Percentiles rank a stretch among this genome's conserved stretches.
Evolutionary conservation across 345 rosid species (phyloP).

Genomic region (Brassica rapa): DNA sequence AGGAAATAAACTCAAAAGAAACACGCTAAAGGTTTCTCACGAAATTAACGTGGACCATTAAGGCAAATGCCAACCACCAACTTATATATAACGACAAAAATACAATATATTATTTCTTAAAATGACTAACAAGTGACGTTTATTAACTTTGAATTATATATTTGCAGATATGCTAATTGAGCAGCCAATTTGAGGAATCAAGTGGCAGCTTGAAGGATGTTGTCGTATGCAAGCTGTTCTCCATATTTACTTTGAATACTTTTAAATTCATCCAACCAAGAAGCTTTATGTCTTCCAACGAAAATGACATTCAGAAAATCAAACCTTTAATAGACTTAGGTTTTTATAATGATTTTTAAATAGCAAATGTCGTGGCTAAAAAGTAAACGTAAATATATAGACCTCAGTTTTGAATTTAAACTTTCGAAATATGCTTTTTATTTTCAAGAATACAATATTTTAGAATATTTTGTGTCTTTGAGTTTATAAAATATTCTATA

Average conservation of each 20-base stretch:
- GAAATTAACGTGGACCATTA: constrained; percentile 33
- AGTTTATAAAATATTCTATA: neutral
- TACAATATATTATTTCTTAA: constrained; percentile 10
- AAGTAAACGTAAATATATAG: neutral
- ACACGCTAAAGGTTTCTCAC: constrained; percentile 33
- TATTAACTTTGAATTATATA: neutral
- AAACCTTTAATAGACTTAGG: neutral
- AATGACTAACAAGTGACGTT: constrained; percentile 23
- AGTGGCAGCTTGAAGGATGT: constrained; percentile 26
- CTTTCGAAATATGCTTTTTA: neutral
- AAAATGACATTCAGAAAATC: constrained; percentile 13
- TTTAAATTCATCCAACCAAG: constrained; percentile 35
- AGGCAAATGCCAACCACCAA: constrained; percentile 30
- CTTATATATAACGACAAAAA: constrained; percentile 29
- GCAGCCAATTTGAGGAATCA: constrained; percentile 36
- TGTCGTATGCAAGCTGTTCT: constrained; percentile 37
- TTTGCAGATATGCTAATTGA: constrained; percentile 12
- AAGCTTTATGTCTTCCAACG: constrained; percentile 35
- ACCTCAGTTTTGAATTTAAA: neutral
- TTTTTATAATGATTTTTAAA: neutral
- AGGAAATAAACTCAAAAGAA: constrained; percentile 27
- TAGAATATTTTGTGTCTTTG: neutral
- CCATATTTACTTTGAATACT: constrained; percentile 31
- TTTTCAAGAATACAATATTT: neutral
- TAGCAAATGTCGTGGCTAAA: neutral